A percentile compares a stretch with the other conserved stretches of the same genome.
These are phyloP conservation scores for Cydonia oblonga DNA, from an alignment of 331 rosid genomes.

Conservation along the genomic window DNA sequence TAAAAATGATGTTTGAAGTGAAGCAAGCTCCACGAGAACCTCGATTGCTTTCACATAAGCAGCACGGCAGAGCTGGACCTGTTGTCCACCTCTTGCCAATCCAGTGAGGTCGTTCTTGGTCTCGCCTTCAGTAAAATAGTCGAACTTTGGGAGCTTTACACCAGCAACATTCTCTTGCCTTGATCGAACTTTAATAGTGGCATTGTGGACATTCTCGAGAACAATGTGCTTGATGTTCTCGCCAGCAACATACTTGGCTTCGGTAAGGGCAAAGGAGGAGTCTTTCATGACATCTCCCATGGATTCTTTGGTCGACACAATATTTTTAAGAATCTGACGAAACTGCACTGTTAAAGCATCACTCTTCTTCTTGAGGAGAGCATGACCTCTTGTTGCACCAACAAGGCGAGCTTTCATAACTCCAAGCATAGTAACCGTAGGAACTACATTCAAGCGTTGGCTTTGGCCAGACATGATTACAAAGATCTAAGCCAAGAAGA, in stretches of 20 bases:
- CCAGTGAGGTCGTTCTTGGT: conserved; percentile 86
- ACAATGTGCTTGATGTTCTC: conserved; percentile 81
- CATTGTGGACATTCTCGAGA: conserved; percentile 75
- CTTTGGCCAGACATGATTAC: conserved; percentile 74
- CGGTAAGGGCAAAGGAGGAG: conserved; percentile 82
- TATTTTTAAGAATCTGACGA: conserved; percentile 73
- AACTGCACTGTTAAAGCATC: conserved; percentile 92
- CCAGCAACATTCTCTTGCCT: conserved; percentile 84
- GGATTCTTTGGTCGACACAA: conserved; percentile 85
- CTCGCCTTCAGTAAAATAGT: conserved; percentile 55
- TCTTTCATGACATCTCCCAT: conserved; percentile 93
- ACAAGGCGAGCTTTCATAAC: conserved; percentile 73
- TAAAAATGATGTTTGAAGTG: conserved; percentile 87
- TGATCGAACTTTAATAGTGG: conserved; percentile 73
- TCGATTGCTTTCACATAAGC: conserved; percentile 89
- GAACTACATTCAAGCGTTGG: conserved; percentile 89
- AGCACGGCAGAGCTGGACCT: conserved; percentile 78
- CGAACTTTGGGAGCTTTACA: conserved; percentile 87
- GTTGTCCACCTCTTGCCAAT: conserved; percentile 92
- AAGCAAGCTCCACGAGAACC: conserved; percentile 94
- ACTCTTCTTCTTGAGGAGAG: conserved; percentile 95
- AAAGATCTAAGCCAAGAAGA: conserved; percentile 29
- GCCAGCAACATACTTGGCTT: conserved; percentile 92
- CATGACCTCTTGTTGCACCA: conserved; percentile 95
- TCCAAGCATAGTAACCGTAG: conserved; percentile 87